phyloP scores from a whole-genome alignment of 768 basidiomycete species.

The Tricholoma bakamatsutake region DNA sequence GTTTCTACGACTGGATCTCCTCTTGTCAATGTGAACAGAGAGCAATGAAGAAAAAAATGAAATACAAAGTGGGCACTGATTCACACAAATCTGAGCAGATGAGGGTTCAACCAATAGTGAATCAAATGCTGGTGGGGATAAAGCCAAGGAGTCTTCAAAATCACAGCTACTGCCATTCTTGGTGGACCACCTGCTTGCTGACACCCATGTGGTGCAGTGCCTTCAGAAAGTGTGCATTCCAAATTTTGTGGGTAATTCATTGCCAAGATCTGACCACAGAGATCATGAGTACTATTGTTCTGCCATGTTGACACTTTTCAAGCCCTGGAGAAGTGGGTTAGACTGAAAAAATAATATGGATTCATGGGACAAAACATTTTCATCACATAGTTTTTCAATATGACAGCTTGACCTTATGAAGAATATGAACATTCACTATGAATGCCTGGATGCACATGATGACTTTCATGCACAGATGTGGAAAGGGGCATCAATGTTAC shows the following conservation, averaged over 20 bases:
- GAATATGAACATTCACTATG: no score
- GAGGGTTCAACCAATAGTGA: neutral
- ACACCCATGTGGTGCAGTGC: slow-evolving; percentile 11
- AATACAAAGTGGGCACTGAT: neutral
- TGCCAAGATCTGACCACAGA: slow-evolving; percentile 18
- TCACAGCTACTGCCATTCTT: slow-evolving; percentile 4
- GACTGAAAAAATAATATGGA: slow-evolving; percentile 18
- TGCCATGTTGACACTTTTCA: no score
- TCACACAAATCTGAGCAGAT: neutral
- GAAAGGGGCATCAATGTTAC: no score
- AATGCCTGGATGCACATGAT: no score
- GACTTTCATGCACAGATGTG: no score
- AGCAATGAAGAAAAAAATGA: neutral
- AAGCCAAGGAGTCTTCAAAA: neutral
- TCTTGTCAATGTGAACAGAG: slow-evolving; percentile 10
- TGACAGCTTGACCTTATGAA: slow-evolving; percentile 1
- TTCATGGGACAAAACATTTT: slow-evolving; percentile 22
- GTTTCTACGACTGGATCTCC: slow-evolving; percentile 25
- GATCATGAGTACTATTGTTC: no score
- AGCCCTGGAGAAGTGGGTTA: slow-evolving; percentile 1
- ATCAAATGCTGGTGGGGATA: slow-evolving; percentile 3
- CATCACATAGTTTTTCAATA: neutral
- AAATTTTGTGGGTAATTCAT: slow-evolving; percentile 23
- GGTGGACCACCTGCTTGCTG: slow-evolving; percentile 10
- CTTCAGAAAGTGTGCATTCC: slow-evolving; percentile 10